Percentiles rank a stretch among this genome's conserved stretches.
These are phyloP conservation scores for Exserohilum rostratum DNA, from an alignment of 2,329 filamentous ascomycete species.

Conservation along the genomic window DNA sequence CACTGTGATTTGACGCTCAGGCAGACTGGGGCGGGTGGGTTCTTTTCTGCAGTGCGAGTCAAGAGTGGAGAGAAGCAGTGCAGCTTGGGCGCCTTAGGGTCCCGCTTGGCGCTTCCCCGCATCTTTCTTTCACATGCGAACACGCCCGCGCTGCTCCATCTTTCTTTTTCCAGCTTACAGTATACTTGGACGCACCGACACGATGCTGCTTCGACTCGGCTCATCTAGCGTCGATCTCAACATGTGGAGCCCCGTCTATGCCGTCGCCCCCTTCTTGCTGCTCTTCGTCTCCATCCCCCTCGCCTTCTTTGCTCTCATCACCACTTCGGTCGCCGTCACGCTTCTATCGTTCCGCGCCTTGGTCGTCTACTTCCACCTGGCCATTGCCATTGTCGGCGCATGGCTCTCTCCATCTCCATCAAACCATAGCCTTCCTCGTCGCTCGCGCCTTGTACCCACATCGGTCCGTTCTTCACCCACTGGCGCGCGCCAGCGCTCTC, in stretches of 20 bases:
- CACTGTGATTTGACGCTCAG: no score
- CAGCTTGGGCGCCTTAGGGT: not conserved
- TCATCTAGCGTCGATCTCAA: conserved; percentile 23
- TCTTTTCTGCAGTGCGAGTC: not conserved
- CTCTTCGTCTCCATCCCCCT: conserved; percentile 49
- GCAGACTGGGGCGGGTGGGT: no score
- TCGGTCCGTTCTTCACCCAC: conserved; percentile 31
- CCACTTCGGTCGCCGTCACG: conserved; percentile 47
- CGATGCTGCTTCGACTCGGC: conserved; percentile 22
- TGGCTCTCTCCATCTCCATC: conserved; percentile 39
- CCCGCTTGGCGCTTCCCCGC: conserved; percentile 18
- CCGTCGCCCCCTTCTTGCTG: conserved; percentile 45
- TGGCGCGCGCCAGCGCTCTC: conserved; percentile 25
- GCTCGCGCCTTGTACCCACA: conserved; percentile 14
- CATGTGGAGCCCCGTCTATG: conserved; percentile 40
- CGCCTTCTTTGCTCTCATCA: conserved; percentile 47
- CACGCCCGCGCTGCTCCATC: not conserved
- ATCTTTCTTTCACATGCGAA: conserved; percentile 30
- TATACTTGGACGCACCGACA: not conserved
- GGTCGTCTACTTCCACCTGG: conserved; percentile 52
- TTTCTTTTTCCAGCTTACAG: not conserved
- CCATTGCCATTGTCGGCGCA: conserved; percentile 47
- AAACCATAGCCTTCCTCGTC: conserved; percentile 20
- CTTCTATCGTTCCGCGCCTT: conserved; percentile 49
- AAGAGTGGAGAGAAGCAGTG: not conserved